Base-by-base conservation (phyloP, 2,329 filamentous ascomycete genomes). In the Neopestalotiopsis clavispora region DNA sequence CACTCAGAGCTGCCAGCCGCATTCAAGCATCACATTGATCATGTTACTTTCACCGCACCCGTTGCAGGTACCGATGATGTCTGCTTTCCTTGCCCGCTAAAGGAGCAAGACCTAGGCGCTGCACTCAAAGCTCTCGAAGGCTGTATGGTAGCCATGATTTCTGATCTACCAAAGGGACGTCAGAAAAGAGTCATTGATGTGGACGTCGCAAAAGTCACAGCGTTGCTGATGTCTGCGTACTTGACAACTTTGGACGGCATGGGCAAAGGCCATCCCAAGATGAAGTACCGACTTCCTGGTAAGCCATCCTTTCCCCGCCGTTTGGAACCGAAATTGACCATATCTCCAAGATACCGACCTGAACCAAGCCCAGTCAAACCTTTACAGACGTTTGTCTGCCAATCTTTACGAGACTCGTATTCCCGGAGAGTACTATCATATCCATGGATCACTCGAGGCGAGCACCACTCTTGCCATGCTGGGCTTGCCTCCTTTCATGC, bases 361-460 rank as follows among this genome's bases (percentile, higher is more conserved):
- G 28, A 81, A 92, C 4, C 82, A 87, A 70, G 92, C 92, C 1
- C 92, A 94, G 76, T 92, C 91, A 2, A 88, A 90, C 70, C 82
- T 88, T 6, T 94, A 94, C 75, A 87, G 92, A 10, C 89, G 92
- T 70, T 84, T 94, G 78, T 92, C 91, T 12, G 91, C 91, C 14
- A 93, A 93, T 70, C 80, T 94, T 1, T 94, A 93, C 79, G 84
- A 87, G 74, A 93, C 91, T 9, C 90, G 88, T 76, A 85, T 84
- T n/a, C 80, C 84, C 1, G 88, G 86, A n/a, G 85, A 91, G 75
- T 94, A 89, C 74, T 94, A 92, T 75, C 92, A 94, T 74, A 91
- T 94, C 32, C 92, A 94, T 76, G 91, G 92, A 59, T 94, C 91
- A 0, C 80, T 94, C 0, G 91, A 94, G 72, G 91, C 92, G 3